Base-by-base conservation (phyloP, 148 eudicot species). In the Simmondsia chinensis region DNA sequence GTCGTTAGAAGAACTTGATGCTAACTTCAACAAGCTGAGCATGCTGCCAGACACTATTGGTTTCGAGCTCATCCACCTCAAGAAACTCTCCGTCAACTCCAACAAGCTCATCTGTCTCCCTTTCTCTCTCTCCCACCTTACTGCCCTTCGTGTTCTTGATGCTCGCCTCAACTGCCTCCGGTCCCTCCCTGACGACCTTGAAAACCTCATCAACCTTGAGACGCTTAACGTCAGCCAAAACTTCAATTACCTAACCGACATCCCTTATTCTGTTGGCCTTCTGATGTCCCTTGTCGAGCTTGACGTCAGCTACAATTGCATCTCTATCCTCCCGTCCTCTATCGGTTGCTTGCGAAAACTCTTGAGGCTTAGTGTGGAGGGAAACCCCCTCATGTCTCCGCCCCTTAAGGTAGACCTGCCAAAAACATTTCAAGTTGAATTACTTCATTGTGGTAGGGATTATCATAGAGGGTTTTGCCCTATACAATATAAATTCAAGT, bases 181-280 rank as follows among this genome's bases (percentile, higher is more conserved):
- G 1, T 65, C 85, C 5, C 79, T 84, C 17, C 94, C 94, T 0
- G 80, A 84, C 2, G 84, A 84, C 70, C 68, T 84, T 2, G 94
- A 84, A 24, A 84, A 74, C 58, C 64, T 84, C 0, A 45, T 72
- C 27, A 76, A 74, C 58, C 71, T 84, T 30, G 63, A 80, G 35
- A 20, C 54, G 48, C 84, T 84, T 12, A 84, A 84, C 44, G 59
- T 69, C 5, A 80, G 88, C 69, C 94, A 84, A 29, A 84, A 84
- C 71, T 84, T 84, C 24, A 82, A 71, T 16, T 69, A 76, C 68
- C 72, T 84, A 2, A 18, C 54, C 16, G 50, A 56, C 20, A 29
- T 84, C 2, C 94, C 94, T 0, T 71, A 69, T 54, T 80, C 88
- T 10, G 19, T 72, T 2, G 94, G 94, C 61, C 79, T 84, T 15